Conservation (phyloP, 2,329 filamentous ascomycete species). For the Blumeria graminis region DNA sequence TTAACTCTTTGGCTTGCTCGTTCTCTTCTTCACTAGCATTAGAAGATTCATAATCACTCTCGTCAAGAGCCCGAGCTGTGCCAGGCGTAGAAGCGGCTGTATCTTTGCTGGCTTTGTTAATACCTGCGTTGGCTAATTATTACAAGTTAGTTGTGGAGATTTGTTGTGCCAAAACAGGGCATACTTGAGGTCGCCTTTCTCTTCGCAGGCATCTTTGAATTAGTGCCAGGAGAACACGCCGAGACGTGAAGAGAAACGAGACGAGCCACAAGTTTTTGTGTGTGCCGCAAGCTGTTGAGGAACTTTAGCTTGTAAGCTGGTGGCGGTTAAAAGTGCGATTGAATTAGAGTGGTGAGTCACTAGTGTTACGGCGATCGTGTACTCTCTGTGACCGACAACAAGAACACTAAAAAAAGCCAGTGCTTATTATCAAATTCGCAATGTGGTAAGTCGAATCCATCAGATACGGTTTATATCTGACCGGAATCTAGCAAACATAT, state of each 20-base stretch:
- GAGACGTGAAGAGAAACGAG: too few relatives aligned
- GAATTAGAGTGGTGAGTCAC: too few relatives aligned
- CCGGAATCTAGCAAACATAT: slow-evolving; percentile 58
- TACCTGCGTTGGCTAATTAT: slow-evolving; percentile 20
- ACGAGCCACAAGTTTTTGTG: too few relatives aligned
- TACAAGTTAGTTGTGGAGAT: slow-evolving; percentile 15
- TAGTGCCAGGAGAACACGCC: too few relatives aligned
- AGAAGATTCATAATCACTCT: slow-evolving; percentile 24
- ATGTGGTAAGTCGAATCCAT: slow-evolving; percentile 13
- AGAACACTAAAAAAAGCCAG: not conserved
- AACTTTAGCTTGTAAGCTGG: too few relatives aligned
- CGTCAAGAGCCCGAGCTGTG: slow-evolving; percentile 32
- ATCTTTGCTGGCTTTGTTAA: slow-evolving; percentile 29
- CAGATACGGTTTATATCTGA: not conserved
- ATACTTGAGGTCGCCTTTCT: slow-evolving; percentile 37
- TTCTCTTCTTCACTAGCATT: slow-evolving; percentile 25
- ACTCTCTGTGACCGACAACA: too few relatives aligned
- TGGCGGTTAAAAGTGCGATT: too few relatives aligned
- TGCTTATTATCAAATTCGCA: not conserved
- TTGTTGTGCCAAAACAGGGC: slow-evolving; percentile 7
- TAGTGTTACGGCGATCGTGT: too few relatives aligned
- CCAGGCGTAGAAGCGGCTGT: slow-evolving; percentile 35
- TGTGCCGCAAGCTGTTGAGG: too few relatives aligned
- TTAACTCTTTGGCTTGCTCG: slow-evolving; percentile 30
- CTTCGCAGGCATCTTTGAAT: slow-evolving; percentile 38